Evolutionary conservation across 1,139 yeast genomes (phyloP), one percentile per base, ranked within the genome.

Genomic region (Blastobotrys persicus): DNA sequence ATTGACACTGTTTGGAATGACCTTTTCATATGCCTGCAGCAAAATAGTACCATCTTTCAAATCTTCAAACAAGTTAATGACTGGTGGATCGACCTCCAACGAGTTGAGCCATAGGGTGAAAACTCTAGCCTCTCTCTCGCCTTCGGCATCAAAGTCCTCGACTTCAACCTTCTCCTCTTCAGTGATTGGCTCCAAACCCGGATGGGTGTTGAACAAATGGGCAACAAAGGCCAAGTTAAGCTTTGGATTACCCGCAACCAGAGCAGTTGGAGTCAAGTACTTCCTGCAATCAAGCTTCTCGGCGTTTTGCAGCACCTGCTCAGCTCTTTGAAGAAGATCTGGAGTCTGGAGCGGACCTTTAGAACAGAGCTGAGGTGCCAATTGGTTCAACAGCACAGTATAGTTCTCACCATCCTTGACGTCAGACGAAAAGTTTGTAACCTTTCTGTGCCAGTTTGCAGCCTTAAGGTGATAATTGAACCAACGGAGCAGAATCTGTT

Each of bases 71-170:
- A 92, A 75, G 19, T 88, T 84, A 44, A 88, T 89, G 55, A 92
- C 91, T 20, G 96, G 88, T 26, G 98, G 98, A 56, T 91, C 94
- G 14, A 92, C 98, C 61, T 94, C 98, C 62, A 92, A 78, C 1
- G 97, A 88, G 70, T 92, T 92, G 65, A 92, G 80, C 98, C 98
- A 92, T 61, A 92, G 75, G 11, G 98, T 94, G 71, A 92, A 92
- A 3, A 92, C 99, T 67, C 99, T 82, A 1, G 98, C 98, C 73
- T 92, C 99, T 73, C 98, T 85, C 73, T 92, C 99, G 55, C 99
- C 99, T 72, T 94, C 98, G 14, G 98, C 98, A 67, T 92, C 99
- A 63, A 94, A 92, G 59, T 89, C 98, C 64, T 81, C 86, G 44
- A 73, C 67, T 67, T 85, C 92, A 60, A 91, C 87, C 62, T 83